phyloP scores from a whole-genome alignment of 306 rosid genomes.

The Cucurbita argyrosperma region DNA sequence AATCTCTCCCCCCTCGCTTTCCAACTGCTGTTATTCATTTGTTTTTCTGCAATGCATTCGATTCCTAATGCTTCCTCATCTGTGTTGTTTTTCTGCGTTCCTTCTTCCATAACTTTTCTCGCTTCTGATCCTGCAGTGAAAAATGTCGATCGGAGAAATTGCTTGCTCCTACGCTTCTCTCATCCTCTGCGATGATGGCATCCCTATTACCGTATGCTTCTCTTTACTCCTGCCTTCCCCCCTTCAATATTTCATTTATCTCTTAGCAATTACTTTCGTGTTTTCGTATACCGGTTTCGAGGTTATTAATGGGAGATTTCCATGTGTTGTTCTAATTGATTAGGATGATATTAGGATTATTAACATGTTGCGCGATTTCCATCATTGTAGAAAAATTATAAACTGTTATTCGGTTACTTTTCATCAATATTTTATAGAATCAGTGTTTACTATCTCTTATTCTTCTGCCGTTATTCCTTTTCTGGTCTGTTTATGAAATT shows the following conservation, averaged over 20 bases:
- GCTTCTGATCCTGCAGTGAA: not conserved
- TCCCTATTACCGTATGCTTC: conserved; percentile 49
- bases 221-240: not conserved
- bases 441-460: not conserved
- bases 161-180: conserved; percentile 57
- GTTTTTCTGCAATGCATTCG: not conserved
- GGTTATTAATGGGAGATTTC: not conserved
- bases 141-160: conserved; percentile 39
- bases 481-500: not conserved
- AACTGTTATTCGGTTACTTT: not conserved
- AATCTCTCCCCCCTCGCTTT: not conserved
- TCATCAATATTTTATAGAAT: not conserved
- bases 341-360: not conserved
- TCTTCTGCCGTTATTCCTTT: not conserved
- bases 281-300: not conserved
- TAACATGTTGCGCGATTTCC: too few species aligned
- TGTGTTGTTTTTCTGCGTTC: not conserved
- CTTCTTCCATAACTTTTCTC: not conserved
- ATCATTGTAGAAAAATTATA: not conserved
- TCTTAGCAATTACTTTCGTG: not conserved
- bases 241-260: not conserved
- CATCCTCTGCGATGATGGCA: conserved; percentile 49
- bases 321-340: not conserved
- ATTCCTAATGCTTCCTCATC: not conserved
- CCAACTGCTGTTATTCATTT: not conserved